phyloP scores from a whole-genome alignment of 306 rosid species.

The cucumber (Cucumis sativus) region DNA sequence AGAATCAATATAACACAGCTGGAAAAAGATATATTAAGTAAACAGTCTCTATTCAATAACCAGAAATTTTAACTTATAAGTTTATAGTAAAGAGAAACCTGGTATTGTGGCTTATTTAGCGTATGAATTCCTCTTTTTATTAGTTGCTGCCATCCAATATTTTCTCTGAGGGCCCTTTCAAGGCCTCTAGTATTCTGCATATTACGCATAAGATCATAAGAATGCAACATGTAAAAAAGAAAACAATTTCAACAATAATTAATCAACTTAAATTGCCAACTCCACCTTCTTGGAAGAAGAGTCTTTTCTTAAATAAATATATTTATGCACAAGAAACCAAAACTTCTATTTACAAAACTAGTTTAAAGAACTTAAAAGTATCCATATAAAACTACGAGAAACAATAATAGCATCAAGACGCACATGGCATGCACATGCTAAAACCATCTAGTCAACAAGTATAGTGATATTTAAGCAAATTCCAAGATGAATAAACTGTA shows the following conservation, averaged over 20 bases:
- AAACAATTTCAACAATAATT: not conserved
- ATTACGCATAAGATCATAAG: slow-evolving; percentile 13
- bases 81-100: slow-evolving; percentile 29
- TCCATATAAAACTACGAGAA: not conserved
- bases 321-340: not conserved
- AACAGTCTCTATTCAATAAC: not conserved
- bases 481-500: not conserved
- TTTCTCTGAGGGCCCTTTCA: slow-evolving; percentile 42
- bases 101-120: slow-evolving; percentile 64
- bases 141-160: slow-evolving; percentile 56
- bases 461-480: not conserved
- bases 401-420: not conserved
- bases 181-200: slow-evolving; percentile 44
- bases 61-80: not conserved
- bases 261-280: not conserved
- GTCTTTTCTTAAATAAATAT: not conserved
- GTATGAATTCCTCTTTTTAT: slow-evolving; percentile 64
- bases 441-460: not conserved
- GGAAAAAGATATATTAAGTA: slow-evolving; percentile 20
- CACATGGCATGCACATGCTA: not conserved
- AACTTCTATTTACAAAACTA: not conserved
- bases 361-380: not conserved
- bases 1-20: slow-evolving; percentile 70
- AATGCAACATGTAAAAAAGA: not conserved
- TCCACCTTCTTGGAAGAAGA: not conserved